These are phyloP conservation scores for Angomonas desouzai DNA, from an alignment of 208 protist species.

Conservation along the genomic window DNA sequence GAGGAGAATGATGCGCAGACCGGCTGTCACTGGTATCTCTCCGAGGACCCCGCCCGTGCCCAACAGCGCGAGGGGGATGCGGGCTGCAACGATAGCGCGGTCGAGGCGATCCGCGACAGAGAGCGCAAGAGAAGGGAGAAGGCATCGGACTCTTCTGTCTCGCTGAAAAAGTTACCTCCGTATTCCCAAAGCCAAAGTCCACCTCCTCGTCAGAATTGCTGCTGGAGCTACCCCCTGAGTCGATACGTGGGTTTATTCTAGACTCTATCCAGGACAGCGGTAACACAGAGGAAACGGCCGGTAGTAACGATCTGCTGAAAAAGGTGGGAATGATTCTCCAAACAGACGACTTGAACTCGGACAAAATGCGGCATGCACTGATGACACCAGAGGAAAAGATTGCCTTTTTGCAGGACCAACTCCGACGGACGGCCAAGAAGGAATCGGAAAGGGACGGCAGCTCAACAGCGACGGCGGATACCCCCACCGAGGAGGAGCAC, in stretches of 20 bases:
- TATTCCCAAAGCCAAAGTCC: not conserved
- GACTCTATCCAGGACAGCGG: constrained; percentile 3
- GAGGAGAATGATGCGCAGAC: not conserved
- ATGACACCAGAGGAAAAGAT: constrained; percentile 11
- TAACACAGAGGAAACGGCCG: not conserved
- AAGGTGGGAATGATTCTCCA: not conserved
- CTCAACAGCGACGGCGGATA: not conserved
- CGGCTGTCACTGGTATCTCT: not conserved
- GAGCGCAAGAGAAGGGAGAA: not conserved
- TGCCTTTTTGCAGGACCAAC: constrained; percentile 6
- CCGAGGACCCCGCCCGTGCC: not conserved
- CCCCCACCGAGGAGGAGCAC: not conserved
- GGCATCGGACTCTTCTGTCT: not conserved
- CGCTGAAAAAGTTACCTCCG: not conserved
- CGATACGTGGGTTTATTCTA: constrained; percentile 11
- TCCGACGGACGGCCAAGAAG: not conserved
- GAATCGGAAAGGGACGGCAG: constrained; percentile 6
- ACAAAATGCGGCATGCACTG: not conserved
- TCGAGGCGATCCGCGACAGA: not conserved
- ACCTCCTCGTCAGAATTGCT: not conserved
- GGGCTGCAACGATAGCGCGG: not conserved
- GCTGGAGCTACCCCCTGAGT: constrained; percentile 13
- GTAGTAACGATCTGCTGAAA: not conserved
- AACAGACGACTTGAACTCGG: not conserved
- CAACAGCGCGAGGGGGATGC: not conserved